Conservation (phyloP, 2,329 filamentous ascomycete genomes). For the Sporothrix schenckii region DNA sequence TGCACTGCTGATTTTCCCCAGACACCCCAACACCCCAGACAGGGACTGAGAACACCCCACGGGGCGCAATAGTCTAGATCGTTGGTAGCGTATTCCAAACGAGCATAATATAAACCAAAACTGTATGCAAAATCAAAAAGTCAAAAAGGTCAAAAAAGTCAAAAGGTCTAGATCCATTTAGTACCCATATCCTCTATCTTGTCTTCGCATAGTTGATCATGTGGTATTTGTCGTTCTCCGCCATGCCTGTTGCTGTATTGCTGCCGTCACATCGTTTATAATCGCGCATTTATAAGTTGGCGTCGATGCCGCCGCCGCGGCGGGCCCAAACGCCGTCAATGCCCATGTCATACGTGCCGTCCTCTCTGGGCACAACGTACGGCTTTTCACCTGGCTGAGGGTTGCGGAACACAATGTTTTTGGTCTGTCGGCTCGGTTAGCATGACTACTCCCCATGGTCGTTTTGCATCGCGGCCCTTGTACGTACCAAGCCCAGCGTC, state of each 20-base stretch:
- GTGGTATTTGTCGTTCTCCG: constrained; percentile 7
- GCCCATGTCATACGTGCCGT: constrained; percentile 31
- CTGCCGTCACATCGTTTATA: not conserved
- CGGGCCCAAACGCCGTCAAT: constrained; percentile 31
- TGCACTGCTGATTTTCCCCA: too few relatives aligned
- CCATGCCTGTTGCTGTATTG: too few relatives aligned
- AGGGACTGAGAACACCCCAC: not conserved
- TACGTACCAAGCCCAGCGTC: constrained; percentile 32
- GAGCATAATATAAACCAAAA: too few relatives aligned
- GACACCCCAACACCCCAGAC: too few relatives aligned
- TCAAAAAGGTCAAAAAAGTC: too few relatives aligned
- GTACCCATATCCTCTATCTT: too few relatives aligned
- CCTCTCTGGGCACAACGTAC: constrained; percentile 13
- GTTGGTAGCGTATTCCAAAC: too few relatives aligned
- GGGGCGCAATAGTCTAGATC: constrained; percentile 28
- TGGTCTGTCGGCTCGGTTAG: constrained; percentile 23
- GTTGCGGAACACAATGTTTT: constrained; percentile 34
- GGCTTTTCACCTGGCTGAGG: constrained; percentile 14
- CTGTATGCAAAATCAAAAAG: too few relatives aligned
- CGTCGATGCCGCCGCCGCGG: constrained; percentile 28
- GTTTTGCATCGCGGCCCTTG: not conserved
- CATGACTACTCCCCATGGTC: not conserved
- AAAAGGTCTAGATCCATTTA: too few relatives aligned
- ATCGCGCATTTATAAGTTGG: constrained; percentile 22
- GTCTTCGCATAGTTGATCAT: constrained; percentile 27